Conservation (phyloP, 306 rosid species). For the Cucurbita moschata region DNA sequence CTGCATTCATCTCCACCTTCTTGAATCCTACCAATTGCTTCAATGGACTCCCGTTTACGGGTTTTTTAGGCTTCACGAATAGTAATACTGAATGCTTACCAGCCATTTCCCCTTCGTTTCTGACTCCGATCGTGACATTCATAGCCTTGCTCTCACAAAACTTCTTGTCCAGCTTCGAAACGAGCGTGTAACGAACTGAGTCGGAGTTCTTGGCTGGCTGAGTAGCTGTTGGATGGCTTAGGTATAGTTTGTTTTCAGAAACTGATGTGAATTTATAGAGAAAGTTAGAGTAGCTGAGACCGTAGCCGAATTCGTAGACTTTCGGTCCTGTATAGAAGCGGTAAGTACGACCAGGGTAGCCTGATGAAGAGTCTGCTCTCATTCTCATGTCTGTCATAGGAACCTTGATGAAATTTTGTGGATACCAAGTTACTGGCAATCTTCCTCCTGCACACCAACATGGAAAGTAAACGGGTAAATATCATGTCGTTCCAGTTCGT, state of each 20-base stretch:
- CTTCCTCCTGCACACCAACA: slow-evolving; percentile 57
- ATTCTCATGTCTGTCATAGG: slow-evolving; percentile 99
- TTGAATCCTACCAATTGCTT: slow-evolving; percentile 62
- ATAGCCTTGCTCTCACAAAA: slow-evolving; percentile 38
- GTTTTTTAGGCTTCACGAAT: slow-evolving; percentile 23
- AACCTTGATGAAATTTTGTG: slow-evolving; percentile 39
- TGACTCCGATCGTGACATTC: slow-evolving; percentile 32
- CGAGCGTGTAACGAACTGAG: slow-evolving; percentile 33
- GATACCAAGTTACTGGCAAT: slow-evolving; percentile 88
- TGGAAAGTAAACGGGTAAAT: not conserved
- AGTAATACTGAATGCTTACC: slow-evolving; percentile 75
- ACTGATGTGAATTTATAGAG: slow-evolving; percentile 39
- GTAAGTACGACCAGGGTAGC: slow-evolving; percentile 78
- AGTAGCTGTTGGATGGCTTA: slow-evolving; percentile 37
- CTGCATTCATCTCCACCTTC: slow-evolving; percentile 43
- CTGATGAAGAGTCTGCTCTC: slow-evolving; percentile 47
- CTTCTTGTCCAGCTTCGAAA: slow-evolving; percentile 37
- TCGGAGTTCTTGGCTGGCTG: slow-evolving; percentile 23
- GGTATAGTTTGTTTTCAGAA: slow-evolving; percentile 28
- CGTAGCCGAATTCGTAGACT: slow-evolving; percentile 68
- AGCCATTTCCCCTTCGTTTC: slow-evolving; percentile 52
- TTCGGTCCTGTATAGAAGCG: slow-evolving; percentile 64
- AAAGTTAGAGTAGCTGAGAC: slow-evolving; percentile 76
- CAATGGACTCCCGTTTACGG: slow-evolving; percentile 30
- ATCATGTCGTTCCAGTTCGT: not conserved